phyloP scores from a whole-genome alignment of 257 asterid species.

The Nicotiana obtusifolia region DNA sequence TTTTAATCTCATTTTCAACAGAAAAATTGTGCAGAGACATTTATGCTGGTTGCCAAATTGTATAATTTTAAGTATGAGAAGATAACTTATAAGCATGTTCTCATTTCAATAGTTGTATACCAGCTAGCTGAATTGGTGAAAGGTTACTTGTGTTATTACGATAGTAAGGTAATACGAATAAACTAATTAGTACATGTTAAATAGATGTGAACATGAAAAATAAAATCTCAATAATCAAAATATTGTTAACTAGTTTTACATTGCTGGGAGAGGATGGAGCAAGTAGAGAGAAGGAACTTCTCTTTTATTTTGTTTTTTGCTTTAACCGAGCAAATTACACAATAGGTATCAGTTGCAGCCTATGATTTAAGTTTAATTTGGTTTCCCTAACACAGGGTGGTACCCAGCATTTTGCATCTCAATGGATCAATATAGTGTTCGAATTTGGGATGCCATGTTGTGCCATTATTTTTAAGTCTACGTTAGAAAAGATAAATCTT shows the following conservation, averaged over 20 bases:
- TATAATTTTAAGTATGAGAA: not conserved
- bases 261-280: not conserved
- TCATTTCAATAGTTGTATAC: not conserved
- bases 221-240: not conserved
- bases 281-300: not conserved
- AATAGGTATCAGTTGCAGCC: not conserved
- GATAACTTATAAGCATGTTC: not conserved
- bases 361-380: not conserved
- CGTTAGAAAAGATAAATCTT: not conserved
- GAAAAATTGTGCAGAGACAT: not conserved
- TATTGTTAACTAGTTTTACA: not conserved
- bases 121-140: not conserved
- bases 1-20: not conserved
- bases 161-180: not conserved
- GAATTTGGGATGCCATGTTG: not conserved
- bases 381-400: not conserved
- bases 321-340: not conserved
- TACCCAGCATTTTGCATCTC: not conserved
- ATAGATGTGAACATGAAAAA: not conserved
- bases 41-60: not conserved
- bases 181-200: not conserved
- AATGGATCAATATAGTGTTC: not conserved
- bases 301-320: not conserved
- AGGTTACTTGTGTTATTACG: not conserved
- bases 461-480: not conserved